Percentiles rank a stretch among this genome's conserved stretches.
phyloP scores from a whole-genome alignment of 371 early-diverging fungal species.

The Mucor racemosus region DNA sequence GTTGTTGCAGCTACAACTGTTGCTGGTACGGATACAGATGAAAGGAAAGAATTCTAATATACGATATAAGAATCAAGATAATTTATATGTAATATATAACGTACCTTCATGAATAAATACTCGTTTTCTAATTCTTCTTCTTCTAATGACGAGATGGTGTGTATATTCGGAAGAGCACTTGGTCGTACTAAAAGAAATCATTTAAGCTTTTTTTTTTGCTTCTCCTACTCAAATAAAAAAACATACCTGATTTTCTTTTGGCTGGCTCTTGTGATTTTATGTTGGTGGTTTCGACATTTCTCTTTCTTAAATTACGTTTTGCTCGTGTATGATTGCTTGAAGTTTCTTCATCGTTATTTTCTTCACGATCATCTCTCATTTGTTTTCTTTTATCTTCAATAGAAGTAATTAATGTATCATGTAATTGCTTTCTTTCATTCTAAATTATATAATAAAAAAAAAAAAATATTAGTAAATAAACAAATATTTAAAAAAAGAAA shows the following conservation, averaged over 20 bases:
- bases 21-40: constrained; percentile 2
- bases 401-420: constrained; percentile 31
- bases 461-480: background rate
- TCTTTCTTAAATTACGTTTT: constrained; percentile 25
- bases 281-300: constrained; percentile 8
- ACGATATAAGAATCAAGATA: background rate
- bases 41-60: background rate
- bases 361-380: constrained; percentile 39
- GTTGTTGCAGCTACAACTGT: background rate
- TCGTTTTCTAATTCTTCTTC: constrained; percentile 32
- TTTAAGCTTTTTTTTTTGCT: background rate
- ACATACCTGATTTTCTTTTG: constrained; percentile 23
- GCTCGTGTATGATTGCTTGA: background rate
- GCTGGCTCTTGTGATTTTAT: constrained; percentile 16
- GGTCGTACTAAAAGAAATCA: constrained; percentile 16
- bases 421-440: constrained; percentile 15
- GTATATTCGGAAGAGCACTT: constrained; percentile 26
- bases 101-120: constrained; percentile 24
- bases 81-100: background rate
- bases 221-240: background rate
- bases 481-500: background rate
- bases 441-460: background rate
- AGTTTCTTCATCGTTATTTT: constrained; percentile 18
- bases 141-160: constrained; percentile 20
- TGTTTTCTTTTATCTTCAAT: constrained; percentile 44